Evolutionary conservation across 2,329 filamentous ascomycete genomes (phyloP).

Genomic region (Colletotrichum higginsianum): DNA sequence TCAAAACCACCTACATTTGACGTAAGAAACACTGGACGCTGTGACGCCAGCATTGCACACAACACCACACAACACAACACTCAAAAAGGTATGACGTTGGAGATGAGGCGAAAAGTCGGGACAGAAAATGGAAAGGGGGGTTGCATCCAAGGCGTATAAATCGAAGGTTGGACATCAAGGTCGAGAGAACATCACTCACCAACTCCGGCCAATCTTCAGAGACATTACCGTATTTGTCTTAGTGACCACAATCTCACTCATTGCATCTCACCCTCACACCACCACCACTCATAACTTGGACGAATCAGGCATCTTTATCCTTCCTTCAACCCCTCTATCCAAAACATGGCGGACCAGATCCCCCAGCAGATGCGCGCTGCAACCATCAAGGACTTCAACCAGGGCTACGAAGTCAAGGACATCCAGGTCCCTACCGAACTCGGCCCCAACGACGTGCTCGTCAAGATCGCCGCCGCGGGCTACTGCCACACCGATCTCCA

Average conservation of each 20-base stretch:
- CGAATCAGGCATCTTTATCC: background rate
- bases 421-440: conserved; percentile 40
- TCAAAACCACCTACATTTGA: conserved; percentile 7
- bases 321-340: no score
- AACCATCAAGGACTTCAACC: conserved; percentile 46
- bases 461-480: conserved; percentile 43
- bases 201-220: background rate
- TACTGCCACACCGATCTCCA: conserved; percentile 45
- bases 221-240: background rate
- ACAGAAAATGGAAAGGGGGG: no score
- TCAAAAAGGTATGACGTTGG: conserved; percentile 2
- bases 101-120: background rate
- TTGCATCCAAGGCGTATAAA: background rate
- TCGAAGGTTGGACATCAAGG: background rate
- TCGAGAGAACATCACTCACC: no score
- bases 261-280: background rate
- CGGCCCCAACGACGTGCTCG: conserved; percentile 41
- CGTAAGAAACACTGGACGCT: conserved; percentile 24
- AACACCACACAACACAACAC: background rate
- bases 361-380: conserved; percentile 51
- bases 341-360: conserved; percentile 35
- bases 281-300: background rate
- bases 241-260: no score
- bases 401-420: conserved; percentile 38
- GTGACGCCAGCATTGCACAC: conserved; percentile 5